Base-by-base conservation (phyloP, 306 rosid species). In the Trifolium fragiferum region DNA sequence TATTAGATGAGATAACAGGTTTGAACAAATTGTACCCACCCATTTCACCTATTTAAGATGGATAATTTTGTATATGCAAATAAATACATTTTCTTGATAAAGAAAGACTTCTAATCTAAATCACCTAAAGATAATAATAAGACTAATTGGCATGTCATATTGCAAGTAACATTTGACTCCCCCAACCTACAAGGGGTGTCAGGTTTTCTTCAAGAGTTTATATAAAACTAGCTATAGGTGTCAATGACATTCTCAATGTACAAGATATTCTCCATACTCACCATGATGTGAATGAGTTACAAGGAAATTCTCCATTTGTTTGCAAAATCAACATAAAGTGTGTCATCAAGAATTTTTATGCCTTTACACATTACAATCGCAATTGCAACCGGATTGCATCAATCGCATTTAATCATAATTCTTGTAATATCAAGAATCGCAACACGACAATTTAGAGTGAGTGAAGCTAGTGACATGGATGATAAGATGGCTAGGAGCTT, bases 391-490 rank as follows among this genome's bases (percentile, higher is more conserved):
- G 5, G 19, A 15, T 2, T 47, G 19, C 9, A 49, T n/a, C 10
- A n/a, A 19, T 49, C 8, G 54, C 8, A 49, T 49, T 49, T 49
- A 20, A 49, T 1, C 0, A 1, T 15, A 49, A n/a, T n/a, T 49
- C 20, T 15, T n/a, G 4, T n/a, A 49, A 49, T 49, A 49, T 15
- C 54, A 49, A n/a, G 55, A 15, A 49, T 49, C 55, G 4, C 1
- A 8, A n/a, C 20, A 49, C 4, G 0, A 49, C 20, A 49, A n/a
- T 15, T 47, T 8, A 15, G 2, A 49, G 35, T 20, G 23, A 44
- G 80, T 47, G 62, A n/a, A 66, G 58, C 18, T 38, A 21, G 79
- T 53, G 76, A 80, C 32, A 75, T 81, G 84, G 84, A 82, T 77
- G 82, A 5, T 59, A 9, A 10, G 33, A 33, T 55, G n/a, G 61